Conservation (phyloP, 2,329 filamentous ascomycete species). For the Aspergillus sp. region DNA sequence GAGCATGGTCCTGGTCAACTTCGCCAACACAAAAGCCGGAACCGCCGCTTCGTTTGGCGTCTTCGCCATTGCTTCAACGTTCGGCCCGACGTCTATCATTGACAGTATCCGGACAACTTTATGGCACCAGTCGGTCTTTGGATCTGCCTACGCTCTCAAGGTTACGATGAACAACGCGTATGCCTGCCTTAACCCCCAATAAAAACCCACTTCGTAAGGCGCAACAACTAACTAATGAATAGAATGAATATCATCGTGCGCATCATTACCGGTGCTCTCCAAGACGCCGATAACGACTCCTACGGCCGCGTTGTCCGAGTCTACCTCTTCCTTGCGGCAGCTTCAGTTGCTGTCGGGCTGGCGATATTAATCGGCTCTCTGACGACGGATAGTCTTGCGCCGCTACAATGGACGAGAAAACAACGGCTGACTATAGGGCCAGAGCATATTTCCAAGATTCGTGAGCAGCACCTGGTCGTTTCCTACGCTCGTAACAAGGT, state of each 20-base stretch:
- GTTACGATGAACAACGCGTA: constrained; percentile 61
- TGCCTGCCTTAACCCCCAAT: constrained; percentile 5
- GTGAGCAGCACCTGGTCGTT: constrained; percentile 42
- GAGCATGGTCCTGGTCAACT: constrained; percentile 57
- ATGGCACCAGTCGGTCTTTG: constrained; percentile 61
- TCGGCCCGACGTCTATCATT: constrained; percentile 61
- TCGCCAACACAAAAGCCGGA: constrained; percentile 49
- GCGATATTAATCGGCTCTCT: constrained; percentile 42
- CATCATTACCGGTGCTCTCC: constrained; percentile 58
- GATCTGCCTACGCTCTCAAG: constrained; percentile 60
- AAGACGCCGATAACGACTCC: constrained; percentile 57
- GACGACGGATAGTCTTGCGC: constrained; percentile 45
- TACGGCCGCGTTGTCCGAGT: constrained; percentile 58
- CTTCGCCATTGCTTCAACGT: constrained; percentile 55
- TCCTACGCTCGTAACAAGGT: constrained; percentile 39
- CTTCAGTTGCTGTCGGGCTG: constrained; percentile 48
- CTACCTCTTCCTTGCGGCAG: constrained; percentile 55
- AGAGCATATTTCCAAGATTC: constrained; percentile 44
- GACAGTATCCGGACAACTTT: constrained; percentile 61
- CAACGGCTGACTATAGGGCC: constrained; percentile 49
- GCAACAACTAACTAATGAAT: not conserved
- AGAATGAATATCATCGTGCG: constrained; percentile 62
- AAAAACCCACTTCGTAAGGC: not conserved
- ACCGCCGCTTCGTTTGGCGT: constrained; percentile 62
- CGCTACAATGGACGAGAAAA: constrained; percentile 60